These are phyloP conservation scores for Hanseniaspora pseudoguilliermondii DNA, from an alignment of 805 yeast species.

Conservation along the genomic window DNA sequence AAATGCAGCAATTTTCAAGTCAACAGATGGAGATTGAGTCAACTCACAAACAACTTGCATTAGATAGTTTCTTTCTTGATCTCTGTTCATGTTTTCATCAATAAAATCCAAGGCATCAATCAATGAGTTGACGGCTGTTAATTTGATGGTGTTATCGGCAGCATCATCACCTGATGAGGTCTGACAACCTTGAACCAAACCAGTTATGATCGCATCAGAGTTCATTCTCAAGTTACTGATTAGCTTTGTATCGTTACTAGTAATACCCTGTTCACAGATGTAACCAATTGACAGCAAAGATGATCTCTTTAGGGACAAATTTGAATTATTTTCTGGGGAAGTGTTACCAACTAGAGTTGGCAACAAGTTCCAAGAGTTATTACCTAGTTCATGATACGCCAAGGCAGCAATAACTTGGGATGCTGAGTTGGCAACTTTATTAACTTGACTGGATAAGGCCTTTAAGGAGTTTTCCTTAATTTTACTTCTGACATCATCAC, in stretches of 20 bases:
- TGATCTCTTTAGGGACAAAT: conserved; percentile 64
- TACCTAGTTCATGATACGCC: conserved; percentile 89
- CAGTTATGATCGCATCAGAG: conserved; percentile 72
- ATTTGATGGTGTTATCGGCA: conserved; percentile 70
- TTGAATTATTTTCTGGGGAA: conserved; percentile 57
- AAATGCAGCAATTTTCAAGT: conserved; percentile 85
- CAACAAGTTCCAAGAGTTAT: conserved; percentile 78
- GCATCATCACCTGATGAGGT: conserved; percentile 21
- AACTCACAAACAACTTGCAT: conserved; percentile 99
- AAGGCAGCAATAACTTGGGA: conserved; percentile 94
- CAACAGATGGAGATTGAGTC: conserved; percentile 74
- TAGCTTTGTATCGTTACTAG: not conserved
- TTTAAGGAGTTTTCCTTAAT: conserved; percentile 72
- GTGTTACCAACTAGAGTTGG: conserved; percentile 77
- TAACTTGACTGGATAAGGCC: conserved; percentile 27
- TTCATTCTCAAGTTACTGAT: conserved; percentile 27
- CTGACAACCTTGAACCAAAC: conserved; percentile 94
- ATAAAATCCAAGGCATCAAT: conserved; percentile 85
- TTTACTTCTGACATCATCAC: conserved; percentile 3
- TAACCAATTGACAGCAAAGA: conserved; percentile 84
- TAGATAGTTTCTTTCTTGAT: conserved; percentile 89
- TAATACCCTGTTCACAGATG: conserved; percentile 72
- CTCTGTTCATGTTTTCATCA: conserved; percentile 74
- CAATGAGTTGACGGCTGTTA: conserved; percentile 84
- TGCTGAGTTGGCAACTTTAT: conserved; percentile 71